These are phyloP conservation scores for Balakata baccata DNA, from an alignment of 345 rosid species.

Conservation along the genomic window DNA sequence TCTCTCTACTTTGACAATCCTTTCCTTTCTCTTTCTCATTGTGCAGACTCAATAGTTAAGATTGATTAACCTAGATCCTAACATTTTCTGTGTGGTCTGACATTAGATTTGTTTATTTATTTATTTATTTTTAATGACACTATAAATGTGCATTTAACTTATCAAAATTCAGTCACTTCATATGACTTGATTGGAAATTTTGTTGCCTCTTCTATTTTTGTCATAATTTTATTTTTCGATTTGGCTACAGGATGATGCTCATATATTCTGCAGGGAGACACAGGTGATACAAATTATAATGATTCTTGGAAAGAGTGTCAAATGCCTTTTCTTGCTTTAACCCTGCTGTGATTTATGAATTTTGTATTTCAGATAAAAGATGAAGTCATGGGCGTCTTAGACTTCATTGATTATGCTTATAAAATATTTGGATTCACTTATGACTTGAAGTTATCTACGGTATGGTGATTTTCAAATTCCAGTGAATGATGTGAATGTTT, in stretches of 20 bases:
- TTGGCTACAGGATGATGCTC: conserved; percentile 26
- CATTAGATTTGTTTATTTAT: not conserved
- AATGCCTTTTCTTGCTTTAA: not conserved
- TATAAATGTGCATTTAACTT: not conserved
- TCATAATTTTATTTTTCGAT: not conserved
- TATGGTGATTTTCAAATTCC: conserved; percentile 28
- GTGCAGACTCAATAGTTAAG: not conserved
- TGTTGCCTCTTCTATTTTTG: not conserved
- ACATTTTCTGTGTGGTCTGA: not conserved
- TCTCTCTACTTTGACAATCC: not conserved
- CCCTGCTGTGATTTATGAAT: conserved; percentile 9
- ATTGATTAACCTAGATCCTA: not conserved
- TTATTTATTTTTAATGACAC: not conserved
- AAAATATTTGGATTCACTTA: conserved; percentile 77
- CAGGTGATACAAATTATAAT: no score
- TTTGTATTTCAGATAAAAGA: conserved; percentile 62
- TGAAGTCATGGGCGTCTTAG: conserved; percentile 77
- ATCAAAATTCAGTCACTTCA: not conserved
- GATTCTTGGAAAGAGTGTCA: no score
- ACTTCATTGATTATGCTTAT: conserved; percentile 73
- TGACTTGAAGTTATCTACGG: conserved; percentile 90
- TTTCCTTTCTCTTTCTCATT: not conserved
- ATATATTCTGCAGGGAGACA: not conserved
- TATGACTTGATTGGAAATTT: not conserved
- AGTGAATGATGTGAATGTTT: not conserved